Base-by-base conservation (phyloP, 1,284 basidiomycete genomes). In the Grifola frondosa region DNA sequence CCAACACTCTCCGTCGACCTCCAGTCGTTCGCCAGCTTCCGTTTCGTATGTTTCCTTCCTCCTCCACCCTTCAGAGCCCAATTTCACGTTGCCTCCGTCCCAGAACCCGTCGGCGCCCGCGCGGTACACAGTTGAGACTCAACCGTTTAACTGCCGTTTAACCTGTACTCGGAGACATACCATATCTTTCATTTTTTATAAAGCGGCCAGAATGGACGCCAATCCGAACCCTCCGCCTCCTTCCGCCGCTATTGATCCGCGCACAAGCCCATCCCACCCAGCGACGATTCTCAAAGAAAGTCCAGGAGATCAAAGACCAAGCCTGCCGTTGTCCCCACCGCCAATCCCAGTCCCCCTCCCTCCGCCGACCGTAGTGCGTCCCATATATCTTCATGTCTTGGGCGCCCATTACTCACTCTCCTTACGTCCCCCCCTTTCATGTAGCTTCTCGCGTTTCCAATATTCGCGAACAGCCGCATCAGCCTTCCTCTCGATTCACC, bases 391-490 rank as follows among this genome's bases (percentile, higher is more conserved):
- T 47, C 31, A 50, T 51, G n/a, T n/a, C n/a, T n/a, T 45, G 46
- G 48, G 38, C 50, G 26, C 35, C 42, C 29, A 33, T 32, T 49
- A 40, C 25, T 25, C 45, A 40, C 48, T 50, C 40, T 34, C 41
- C 50, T 55, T 49, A 42, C 40, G 36, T 48, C 40, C 39, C 49
- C 26, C 29, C 38, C 30, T 36, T 44, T 38, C 45, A 33, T 35
- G 34, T 50, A 70, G 64, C 59, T 40, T 57, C 73, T 43, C 69
- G 69, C 52, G 60, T 62, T 48, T 61, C 65, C 31, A 61, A 61
- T 61, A 55, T 65, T 41, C 60, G 63, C 42, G 70, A 74, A 45
- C 71, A 68, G 40, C 50, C 61, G 11, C 56, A 56, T 40, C 50
- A 51, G 40, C 50, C 60, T 51, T 50, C 63, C 46, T 50, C 64